phyloP scores from a whole-genome alignment of 306 rosid genomes.

The Cotoneaster glaucophyllus region DNA sequence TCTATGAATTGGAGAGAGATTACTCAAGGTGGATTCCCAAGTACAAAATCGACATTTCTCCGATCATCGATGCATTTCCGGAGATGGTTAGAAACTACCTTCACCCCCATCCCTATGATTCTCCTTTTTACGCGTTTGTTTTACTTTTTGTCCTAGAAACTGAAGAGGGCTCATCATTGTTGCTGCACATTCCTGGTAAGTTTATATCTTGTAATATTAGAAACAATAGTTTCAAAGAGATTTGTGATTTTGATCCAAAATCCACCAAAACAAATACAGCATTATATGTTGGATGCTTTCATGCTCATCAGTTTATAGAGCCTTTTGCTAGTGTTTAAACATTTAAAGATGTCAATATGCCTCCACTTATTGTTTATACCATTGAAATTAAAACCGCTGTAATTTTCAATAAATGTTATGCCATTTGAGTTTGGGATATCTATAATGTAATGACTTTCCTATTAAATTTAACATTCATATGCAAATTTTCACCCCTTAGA shows the following conservation, averaged over 20 bases:
- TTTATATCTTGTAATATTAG: constrained; percentile 5
- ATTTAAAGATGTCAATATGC: not conserved
- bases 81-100: not conserved
- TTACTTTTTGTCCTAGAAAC: constrained; percentile 9
- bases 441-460: not conserved
- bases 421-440: not conserved
- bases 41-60: constrained; percentile 18
- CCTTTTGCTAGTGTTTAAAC: constrained; percentile 9
- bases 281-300: constrained; percentile 5
- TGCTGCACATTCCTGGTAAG: constrained; percentile 24
- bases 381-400: not conserved
- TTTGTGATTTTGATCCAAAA: not conserved
- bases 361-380: not conserved
- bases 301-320: constrained; percentile 11
- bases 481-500: too few relatives aligned
- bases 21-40: constrained; percentile 28
- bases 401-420: not conserved
- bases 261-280: not conserved
- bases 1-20: constrained; percentile 21
- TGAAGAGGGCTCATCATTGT: constrained; percentile 11
- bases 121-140: not conserved
- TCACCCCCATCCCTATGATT: not conserved
- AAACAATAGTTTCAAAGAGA: constrained; percentile 3
- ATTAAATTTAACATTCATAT: not conserved
- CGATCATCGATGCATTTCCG: not conserved